Base-by-base conservation (phyloP, 2,329 filamentous ascomycete species). In the Hymenoscyphus fraxineus region DNA sequence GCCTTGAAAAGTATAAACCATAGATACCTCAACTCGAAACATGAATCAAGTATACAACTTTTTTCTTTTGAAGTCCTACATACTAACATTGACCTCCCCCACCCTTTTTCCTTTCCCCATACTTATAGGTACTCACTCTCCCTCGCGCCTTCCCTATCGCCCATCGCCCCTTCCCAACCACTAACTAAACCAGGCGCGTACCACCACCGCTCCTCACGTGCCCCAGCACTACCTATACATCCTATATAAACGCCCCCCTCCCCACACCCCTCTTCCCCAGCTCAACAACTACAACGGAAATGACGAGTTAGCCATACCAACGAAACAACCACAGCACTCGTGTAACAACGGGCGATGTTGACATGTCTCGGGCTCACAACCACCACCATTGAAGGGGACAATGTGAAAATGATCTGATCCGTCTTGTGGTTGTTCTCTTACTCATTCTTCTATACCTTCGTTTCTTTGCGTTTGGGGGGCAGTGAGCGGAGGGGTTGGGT, bases 221-320 rank as follows among this genome's bases (percentile, higher is more conserved):
- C 19, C 47, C 13, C 5, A 6, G 47, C 13, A 54, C 19, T 19
- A 51, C 44, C 44, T n/a, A 27, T 2, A 3, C 3, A 27, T n/a
- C 16, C 41, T 54, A 54, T 54, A 54, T 54, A 54, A 54, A 12
- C 47, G n/a, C 19, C 27, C 27, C 27, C 27, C 31, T 57, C 55
- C 55, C 54, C 54, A 27, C 27, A 51, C 54, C 54, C 31, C 5
- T 60, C 27, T 61, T 40, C 55, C 32, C 54, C 57, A 27, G 59
- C 57, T 61, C 19, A 54, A 64, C 87, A 91, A 92, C 88, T 92
- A 92, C 86, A 85, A 85, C 88, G 88, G 87, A 85, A 77, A 82
- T 89, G 89, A 93, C 84, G 89, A 90, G 87, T 81, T 83, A 85
- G 84, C 83, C 82, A 75, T 79, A 77, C 76, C 77, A 51, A 51